These are phyloP conservation scores for Vaccinium myrtillus DNA, from an alignment of 148 eudicot genomes.

Conservation along the genomic window DNA sequence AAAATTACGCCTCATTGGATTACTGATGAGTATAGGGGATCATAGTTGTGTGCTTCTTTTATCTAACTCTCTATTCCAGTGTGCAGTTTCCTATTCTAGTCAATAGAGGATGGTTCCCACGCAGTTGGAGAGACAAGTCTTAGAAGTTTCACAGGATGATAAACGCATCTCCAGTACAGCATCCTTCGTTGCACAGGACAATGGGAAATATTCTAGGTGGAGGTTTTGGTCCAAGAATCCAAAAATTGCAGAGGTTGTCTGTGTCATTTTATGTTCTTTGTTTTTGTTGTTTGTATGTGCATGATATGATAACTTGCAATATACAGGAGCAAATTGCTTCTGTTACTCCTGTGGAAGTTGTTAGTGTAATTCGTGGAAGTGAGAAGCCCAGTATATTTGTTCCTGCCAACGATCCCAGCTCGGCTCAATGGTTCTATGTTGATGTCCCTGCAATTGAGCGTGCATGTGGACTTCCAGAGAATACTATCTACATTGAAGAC, in stretches of 20 bases:
- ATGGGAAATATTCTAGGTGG: conserved; percentile 53
- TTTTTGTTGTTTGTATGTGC: conserved; percentile 2
- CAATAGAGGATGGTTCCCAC: conserved; percentile 98
- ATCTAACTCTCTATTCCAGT: conserved; percentile 43
- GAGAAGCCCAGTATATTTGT: conserved; percentile 93
- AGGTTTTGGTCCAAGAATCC: conserved; percentile 70
- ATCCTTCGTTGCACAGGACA: conserved; percentile 30
- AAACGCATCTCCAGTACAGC: conserved; percentile 23
- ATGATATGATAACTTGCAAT: background rate
- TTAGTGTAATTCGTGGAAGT: conserved; percentile 86
- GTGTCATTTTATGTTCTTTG: conserved; percentile 11
- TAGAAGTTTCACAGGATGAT: conserved; percentile 34
- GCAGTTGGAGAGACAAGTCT: conserved; percentile 85
- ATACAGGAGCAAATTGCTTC: conserved; percentile 54
- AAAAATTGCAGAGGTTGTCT: conserved; percentile 40
- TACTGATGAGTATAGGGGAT: too few species aligned
- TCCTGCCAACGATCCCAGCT: conserved; percentile 78
- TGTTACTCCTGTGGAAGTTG: conserved; percentile 51
- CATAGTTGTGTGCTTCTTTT: background rate
- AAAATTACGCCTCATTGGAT: too few species aligned
- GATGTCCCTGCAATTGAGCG: conserved; percentile 82
- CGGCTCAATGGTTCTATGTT: conserved; percentile 88
- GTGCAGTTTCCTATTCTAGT: conserved; percentile 79
- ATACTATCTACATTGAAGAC: conserved; percentile 71
- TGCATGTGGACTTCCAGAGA: conserved; percentile 69